Evolutionary conservation across 1,284 basidiomycete species (phyloP).

Genomic region (Puccinia hordei): DNA sequence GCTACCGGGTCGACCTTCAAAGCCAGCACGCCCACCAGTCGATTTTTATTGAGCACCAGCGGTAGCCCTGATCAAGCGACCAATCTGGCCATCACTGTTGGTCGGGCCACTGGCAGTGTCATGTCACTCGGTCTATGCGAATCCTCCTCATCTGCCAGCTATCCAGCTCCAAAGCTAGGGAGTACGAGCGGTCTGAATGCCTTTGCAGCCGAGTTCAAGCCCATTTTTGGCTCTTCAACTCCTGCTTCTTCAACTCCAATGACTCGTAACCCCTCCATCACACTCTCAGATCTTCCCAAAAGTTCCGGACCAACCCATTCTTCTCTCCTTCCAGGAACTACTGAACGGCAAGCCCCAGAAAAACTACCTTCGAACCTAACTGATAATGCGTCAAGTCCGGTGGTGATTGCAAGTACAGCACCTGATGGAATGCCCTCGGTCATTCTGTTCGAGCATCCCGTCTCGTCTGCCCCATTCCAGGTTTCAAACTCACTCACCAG

Average conservation of each 20-base stretch:
- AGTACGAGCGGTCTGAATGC: slow-evolving; percentile 23
- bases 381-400: not conserved
- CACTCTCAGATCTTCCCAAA: not conserved
- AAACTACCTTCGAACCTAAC: not conserved
- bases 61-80: slow-evolving; percentile 8
- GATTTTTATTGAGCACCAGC: slow-evolving; percentile 19
- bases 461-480: slow-evolving; percentile 40
- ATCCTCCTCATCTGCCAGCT: slow-evolving; percentile 1
- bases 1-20: slow-evolving; percentile 9
- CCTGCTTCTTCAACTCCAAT: slow-evolving; percentile 8
- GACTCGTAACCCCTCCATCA: not conserved
- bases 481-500: slow-evolving; percentile 8
- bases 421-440: not conserved
- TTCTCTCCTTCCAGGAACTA: not conserved
- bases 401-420: not conserved
- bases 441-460: slow-evolving; percentile 29
- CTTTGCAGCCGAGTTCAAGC: slow-evolving; percentile 48
- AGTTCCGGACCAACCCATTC: not conserved
- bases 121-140: slow-evolving; percentile 12
- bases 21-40: slow-evolving; percentile 35
- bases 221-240: slow-evolving; percentile 17
- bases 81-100: slow-evolving; percentile 29
- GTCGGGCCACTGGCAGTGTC: slow-evolving; percentile 27
- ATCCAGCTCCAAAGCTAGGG: slow-evolving; percentile 8
- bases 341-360: not conserved